Evolutionary conservation across 208 protist genomes (phyloP).

Genomic region (Acanthamoeba divionensis): DNA sequence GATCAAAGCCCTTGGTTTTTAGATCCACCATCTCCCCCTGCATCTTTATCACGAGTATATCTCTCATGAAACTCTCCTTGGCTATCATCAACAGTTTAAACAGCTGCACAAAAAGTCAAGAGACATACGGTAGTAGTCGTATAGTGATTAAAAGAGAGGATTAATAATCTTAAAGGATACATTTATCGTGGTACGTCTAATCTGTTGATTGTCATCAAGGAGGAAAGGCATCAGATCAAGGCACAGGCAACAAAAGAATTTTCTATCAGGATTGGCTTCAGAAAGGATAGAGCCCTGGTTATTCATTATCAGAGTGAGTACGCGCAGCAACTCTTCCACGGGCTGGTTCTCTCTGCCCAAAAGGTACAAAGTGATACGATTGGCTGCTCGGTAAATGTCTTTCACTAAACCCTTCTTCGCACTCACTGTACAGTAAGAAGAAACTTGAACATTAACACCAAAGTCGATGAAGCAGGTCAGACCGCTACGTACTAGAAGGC

Average conservation of each 20-base stretch:
- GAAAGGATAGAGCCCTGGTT: background rate
- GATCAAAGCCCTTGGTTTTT: constrained; percentile 3
- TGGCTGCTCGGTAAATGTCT: background rate
- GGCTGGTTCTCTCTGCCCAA: background rate
- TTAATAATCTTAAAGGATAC: too few relatives aligned
- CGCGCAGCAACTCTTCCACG: background rate
- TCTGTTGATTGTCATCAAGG: constrained; percentile 42
- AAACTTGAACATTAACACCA: background rate
- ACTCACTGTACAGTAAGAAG: background rate
- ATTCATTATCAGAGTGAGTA: constrained; percentile 23
- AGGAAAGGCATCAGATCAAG: background rate
- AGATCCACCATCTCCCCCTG: constrained; percentile 41
- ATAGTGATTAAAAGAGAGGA: too few relatives aligned
- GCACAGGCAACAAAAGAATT: constrained; percentile 38
- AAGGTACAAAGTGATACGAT: constrained; percentile 32
- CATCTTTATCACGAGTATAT: background rate
- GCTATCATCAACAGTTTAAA: constrained; percentile 34
- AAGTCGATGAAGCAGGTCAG: background rate
- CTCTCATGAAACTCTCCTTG: constrained; percentile 45
- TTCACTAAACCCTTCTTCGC: background rate
- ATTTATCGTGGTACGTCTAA: too few relatives aligned
- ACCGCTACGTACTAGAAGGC: background rate
- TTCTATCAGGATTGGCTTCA: constrained; percentile 14
- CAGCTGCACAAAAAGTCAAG: background rate
- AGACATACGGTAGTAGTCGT: too few relatives aligned